These are phyloP conservation scores for Terana coerulea DNA, from an alignment of 768 basidiomycete genomes.

Conservation along the genomic window DNA sequence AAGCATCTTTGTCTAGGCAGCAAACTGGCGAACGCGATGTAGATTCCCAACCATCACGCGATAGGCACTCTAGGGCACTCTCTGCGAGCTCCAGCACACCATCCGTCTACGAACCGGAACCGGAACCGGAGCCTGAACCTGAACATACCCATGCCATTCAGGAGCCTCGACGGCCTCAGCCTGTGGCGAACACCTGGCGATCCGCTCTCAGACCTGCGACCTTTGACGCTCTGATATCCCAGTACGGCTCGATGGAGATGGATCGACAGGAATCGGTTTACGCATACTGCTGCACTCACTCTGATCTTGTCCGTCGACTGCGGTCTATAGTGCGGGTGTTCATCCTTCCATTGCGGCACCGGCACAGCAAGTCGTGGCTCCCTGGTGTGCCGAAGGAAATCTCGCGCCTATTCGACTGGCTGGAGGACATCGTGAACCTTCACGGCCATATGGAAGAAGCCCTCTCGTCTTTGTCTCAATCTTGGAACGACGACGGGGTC, in stretches of 20 bases:
- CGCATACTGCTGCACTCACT: slow-evolving; percentile 68
- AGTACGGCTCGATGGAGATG: slow-evolving; percentile 48
- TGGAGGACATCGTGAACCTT: slow-evolving; percentile 81
- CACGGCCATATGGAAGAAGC: slow-evolving; percentile 60
- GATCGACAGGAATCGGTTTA: slow-evolving; percentile 64
- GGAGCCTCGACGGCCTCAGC: not conserved
- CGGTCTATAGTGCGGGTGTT: slow-evolving; percentile 68
- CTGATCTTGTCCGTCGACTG: slow-evolving; percentile 61
- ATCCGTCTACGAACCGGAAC: slow-evolving; percentile 15
- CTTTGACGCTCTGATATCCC: slow-evolving; percentile 33
- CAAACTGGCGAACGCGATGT: not conserved
- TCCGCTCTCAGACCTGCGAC: slow-evolving; percentile 25
- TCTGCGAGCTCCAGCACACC: slow-evolving; percentile 13
- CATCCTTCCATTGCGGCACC: slow-evolving; percentile 70
- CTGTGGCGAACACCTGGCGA: slow-evolving; percentile 14
- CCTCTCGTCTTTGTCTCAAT: slow-evolving; percentile 32
- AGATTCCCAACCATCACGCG: not conserved
- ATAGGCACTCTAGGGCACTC: not conserved
- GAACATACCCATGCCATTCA: not conserved
- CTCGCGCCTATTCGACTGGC: slow-evolving; percentile 77
- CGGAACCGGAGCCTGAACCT: not conserved
- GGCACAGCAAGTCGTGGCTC: slow-evolving; percentile 73
- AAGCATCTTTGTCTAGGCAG: not conserved
- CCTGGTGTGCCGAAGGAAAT: slow-evolving; percentile 71
- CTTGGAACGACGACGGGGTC: slow-evolving; percentile 23